These are phyloP conservation scores for Ramalina peruviana DNA, from an alignment of 495 filamentous ascomycete species.

Conservation along the genomic window DNA sequence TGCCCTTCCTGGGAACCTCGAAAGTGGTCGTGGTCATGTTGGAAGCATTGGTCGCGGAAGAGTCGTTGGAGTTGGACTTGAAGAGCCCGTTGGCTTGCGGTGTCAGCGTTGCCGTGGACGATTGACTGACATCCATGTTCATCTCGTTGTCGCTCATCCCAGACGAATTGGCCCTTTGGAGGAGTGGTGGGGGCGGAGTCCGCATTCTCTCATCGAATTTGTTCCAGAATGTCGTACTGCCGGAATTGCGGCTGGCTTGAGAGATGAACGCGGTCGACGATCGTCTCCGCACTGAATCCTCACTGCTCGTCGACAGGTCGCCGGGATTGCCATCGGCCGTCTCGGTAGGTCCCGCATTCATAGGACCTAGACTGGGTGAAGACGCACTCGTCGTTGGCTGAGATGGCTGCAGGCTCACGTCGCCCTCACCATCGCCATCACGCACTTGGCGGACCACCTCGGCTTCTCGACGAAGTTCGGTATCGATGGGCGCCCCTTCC, in stretches of 20 bases:
- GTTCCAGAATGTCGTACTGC: slow-evolving; percentile 68
- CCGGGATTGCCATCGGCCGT: slow-evolving; percentile 44
- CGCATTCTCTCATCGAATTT: slow-evolving; percentile 50
- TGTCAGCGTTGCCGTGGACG: slow-evolving; percentile 21
- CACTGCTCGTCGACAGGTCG: slow-evolving; percentile 45
- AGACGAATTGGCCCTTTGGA: slow-evolving; percentile 42
- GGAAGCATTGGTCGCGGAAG: slow-evolving; percentile 38
- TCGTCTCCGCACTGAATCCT: slow-evolving; percentile 24
- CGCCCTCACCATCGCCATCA: slow-evolving; percentile 44
- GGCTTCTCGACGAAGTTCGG: slow-evolving; percentile 79
- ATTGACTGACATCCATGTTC: slow-evolving; percentile 57
- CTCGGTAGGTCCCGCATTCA: slow-evolving; percentile 23
- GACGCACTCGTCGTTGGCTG: slow-evolving; percentile 37
- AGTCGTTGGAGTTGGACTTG: slow-evolving; percentile 22
- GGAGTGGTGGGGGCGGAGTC: slow-evolving; percentile 50
- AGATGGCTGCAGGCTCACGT: slow-evolving; percentile 25
- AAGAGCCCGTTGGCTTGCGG: slow-evolving; percentile 16
- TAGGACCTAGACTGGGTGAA: slow-evolving; percentile 19
- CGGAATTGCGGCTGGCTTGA: slow-evolving; percentile 55
- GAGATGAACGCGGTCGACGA: slow-evolving; percentile 56
- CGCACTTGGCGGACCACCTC: slow-evolving; percentile 90
- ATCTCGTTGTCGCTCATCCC: slow-evolving; percentile 55
- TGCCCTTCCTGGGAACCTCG: slow-evolving; percentile 50
- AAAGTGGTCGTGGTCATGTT: slow-evolving; percentile 33
- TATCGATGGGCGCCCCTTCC: slow-evolving; percentile 74